Evolutionary conservation across 352 stramenopile species (phyloP).

Genomic region (Thalassiosira hispida): DNA sequence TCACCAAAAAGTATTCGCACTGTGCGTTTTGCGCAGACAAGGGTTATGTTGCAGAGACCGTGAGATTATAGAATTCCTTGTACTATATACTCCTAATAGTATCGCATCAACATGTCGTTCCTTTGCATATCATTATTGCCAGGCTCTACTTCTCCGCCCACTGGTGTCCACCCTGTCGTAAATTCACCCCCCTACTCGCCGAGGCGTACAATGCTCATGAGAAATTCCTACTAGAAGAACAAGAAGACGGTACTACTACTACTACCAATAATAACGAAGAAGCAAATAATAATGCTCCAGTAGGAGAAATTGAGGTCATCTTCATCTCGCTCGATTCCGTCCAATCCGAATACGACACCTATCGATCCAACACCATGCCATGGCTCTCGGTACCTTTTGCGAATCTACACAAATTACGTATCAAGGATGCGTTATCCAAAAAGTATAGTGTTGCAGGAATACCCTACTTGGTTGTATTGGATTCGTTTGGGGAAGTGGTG

Average conservation of each 20-base stretch:
- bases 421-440: conserved; percentile 49
- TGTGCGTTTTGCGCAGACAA: too few relatives aligned
- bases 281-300: conserved; percentile 1
- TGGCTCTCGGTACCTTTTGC: conserved; percentile 50
- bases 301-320: conserved; percentile 51
- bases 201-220: conserved; percentile 87
- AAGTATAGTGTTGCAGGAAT: conserved; percentile 43
- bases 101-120: too few relatives aligned
- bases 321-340: conserved; percentile 54
- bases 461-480: conserved; percentile 49
- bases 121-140: too few relatives aligned
- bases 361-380: conserved; percentile 49
- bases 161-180: conserved; percentile 92
- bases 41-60: too few relatives aligned
- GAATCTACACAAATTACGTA: conserved; percentile 46
- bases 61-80: too few relatives aligned
- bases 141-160: conserved; percentile 93
- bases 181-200: conserved; percentile 92
- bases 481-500: conserved; percentile 41
- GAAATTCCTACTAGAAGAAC: conserved; percentile 27
- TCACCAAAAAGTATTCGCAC: too few relatives aligned
- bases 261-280: background rate
- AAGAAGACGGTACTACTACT: too few relatives aligned
- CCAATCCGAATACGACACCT: conserved; percentile 47
- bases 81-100: too few relatives aligned